These are phyloP conservation scores for Ophiosphaerella herpotricha DNA, from an alignment of 2,329 filamentous ascomycete species.

Conservation along the genomic window DNA sequence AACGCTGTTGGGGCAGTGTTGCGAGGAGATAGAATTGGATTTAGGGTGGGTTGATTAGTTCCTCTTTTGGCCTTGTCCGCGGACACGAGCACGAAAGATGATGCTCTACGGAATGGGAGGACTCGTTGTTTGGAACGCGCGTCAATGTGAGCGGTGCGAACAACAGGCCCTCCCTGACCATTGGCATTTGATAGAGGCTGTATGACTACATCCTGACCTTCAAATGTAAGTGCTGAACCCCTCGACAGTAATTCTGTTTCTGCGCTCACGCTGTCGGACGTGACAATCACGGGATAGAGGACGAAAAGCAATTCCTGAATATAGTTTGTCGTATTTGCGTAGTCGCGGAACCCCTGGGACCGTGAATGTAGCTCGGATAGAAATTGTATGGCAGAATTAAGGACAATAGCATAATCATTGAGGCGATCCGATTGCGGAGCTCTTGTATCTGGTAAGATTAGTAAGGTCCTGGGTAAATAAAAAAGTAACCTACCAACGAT, in stretches of 20 bases:
- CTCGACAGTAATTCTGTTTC: conserved; percentile 86
- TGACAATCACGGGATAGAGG: conserved; percentile 86
- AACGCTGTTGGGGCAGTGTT: conserved; percentile 53
- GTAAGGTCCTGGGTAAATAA: background rate
- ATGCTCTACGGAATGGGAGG: conserved; percentile 74
- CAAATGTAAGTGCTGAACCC: conserved; percentile 80
- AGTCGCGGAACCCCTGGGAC: conserved; percentile 80
- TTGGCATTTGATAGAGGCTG: conserved; percentile 70
- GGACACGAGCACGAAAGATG: conserved; percentile 88
- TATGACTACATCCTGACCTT: conserved; percentile 83
- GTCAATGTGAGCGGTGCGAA: conserved; percentile 70
- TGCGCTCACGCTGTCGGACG: conserved; percentile 79
- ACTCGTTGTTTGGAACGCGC: conserved; percentile 52
- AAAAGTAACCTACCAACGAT: conserved; percentile 31
- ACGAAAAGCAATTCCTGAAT: conserved; percentile 77
- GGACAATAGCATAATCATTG: conserved; percentile 64
- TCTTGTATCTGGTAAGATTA: conserved; percentile 35
- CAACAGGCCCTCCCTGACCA: conserved; percentile 64
- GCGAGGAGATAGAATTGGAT: conserved; percentile 64
- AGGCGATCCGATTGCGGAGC: conserved; percentile 47
- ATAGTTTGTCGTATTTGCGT: conserved; percentile 79
- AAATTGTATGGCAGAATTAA: conserved; percentile 79
- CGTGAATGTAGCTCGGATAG: conserved; percentile 77
- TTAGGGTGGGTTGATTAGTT: conserved; percentile 66
- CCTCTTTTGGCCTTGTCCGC: conserved; percentile 63